Evolutionary conservation across 176 grass and related monocot genomes (phyloP).

Genomic region (Eragrostis nindensis): DNA sequence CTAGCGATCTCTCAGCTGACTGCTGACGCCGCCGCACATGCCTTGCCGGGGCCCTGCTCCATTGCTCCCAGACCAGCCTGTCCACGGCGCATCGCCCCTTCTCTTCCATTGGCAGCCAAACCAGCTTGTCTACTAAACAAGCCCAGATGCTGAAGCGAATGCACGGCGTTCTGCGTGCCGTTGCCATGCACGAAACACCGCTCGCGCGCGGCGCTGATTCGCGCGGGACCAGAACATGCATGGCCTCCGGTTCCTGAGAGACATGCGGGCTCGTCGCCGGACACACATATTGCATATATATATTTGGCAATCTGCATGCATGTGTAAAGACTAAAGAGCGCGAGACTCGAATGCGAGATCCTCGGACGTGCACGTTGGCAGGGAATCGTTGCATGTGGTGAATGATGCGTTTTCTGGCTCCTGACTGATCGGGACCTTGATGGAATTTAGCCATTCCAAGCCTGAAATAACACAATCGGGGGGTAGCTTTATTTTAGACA

Average conservation of each 20-base stretch:
- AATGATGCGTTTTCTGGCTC: not conserved
- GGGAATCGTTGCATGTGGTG: slow-evolving; percentile 37
- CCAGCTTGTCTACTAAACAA: not conserved
- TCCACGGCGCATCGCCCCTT: not conserved
- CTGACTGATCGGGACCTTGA: not conserved
- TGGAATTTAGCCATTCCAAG: not conserved
- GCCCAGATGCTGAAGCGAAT: not conserved
- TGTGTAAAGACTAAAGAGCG: too few species aligned
- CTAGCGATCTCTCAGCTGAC: not conserved
- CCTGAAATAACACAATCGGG: not conserved
- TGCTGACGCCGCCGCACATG: slow-evolving; percentile 42
- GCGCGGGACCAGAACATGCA: not conserved
- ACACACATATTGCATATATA: slow-evolving; percentile 5
- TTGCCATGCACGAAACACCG: slow-evolving; percentile 5
- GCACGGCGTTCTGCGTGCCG: too few species aligned
- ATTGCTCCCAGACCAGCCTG: not conserved
- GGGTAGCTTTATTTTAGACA: not conserved
- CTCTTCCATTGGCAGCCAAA: not conserved
- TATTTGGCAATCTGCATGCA: not conserved
- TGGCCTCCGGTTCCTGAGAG: not conserved
- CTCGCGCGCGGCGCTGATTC: not conserved
- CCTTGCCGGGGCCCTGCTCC: slow-evolving; percentile 21
- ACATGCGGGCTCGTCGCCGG: not conserved
- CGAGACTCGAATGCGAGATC: not conserved
- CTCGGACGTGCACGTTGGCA: slow-evolving; percentile 24